Percentiles rank a stretch among this genome's conserved stretches.
These are phyloP conservation scores for Aspergillus heteromorphus DNA, from an alignment of 495 filamentous ascomycete genomes.

Conservation along the genomic window DNA sequence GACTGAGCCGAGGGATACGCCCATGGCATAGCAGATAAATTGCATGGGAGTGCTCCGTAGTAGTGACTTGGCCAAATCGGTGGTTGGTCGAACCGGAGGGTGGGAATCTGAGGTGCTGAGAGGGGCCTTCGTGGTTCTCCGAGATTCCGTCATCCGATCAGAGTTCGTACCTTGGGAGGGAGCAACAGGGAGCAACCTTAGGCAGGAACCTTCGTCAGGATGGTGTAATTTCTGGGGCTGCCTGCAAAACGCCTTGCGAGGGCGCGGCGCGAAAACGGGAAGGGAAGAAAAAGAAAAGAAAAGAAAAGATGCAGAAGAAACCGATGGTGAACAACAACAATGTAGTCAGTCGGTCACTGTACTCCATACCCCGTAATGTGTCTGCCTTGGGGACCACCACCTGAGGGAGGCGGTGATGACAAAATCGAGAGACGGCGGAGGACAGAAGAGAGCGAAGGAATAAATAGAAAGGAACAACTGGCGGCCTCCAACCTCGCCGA, in stretches of 20 bases:
- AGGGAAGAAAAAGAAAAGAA: slow-evolving; percentile 14
- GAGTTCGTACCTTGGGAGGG: too few relatives aligned
- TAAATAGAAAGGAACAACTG: not conserved
- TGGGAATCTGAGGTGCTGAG: not conserved
- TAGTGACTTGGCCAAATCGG: not conserved
- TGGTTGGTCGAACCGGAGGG: not conserved
- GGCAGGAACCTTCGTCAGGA: not conserved
- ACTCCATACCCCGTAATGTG: not conserved
- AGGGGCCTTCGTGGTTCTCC: not conserved
- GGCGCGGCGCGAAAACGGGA: slow-evolving; percentile 9
- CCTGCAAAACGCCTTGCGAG: not conserved
- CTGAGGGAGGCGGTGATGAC: not conserved
- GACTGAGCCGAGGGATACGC: not conserved
- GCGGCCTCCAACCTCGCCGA: not conserved
- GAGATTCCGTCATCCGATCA: not conserved
- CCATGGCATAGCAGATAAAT: too few relatives aligned
- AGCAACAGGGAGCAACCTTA: too few relatives aligned
- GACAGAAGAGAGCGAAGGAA: not conserved
- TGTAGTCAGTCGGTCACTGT: too few relatives aligned
- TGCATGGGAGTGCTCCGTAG: not conserved
- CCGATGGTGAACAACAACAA: slow-evolving; percentile 11
- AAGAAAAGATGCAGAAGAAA: slow-evolving; percentile 13
- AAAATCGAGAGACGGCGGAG: too few relatives aligned
- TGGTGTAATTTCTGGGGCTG: not conserved
- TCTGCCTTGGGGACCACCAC: not conserved